phyloP scores from a whole-genome alignment of 129 eudicot species.

The Artemisia annua region DNA sequence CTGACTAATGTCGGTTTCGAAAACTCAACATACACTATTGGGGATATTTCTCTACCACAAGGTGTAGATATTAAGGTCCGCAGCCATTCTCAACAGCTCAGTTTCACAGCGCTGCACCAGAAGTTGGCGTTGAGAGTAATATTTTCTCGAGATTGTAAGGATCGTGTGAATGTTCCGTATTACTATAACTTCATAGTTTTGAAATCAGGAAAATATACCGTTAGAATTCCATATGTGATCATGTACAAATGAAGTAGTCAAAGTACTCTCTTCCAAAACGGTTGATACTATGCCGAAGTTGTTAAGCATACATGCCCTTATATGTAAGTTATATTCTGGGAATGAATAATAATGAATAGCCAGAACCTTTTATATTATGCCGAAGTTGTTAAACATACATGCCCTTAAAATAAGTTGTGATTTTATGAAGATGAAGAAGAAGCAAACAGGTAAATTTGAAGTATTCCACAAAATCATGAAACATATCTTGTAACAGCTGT shows the following conservation, averaged over 20 bases:
- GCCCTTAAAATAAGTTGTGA: no score
- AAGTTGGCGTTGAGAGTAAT: not conserved
- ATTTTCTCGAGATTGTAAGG: not conserved
- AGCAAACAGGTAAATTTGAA: no score
- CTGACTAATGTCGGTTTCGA: not conserved
- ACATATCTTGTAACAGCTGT: no score
- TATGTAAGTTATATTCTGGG: not conserved
- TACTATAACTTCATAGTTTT: not conserved
- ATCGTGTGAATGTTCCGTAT: not conserved
- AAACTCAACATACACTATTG: not conserved
- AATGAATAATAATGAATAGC: not conserved
- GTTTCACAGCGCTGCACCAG: not conserved
- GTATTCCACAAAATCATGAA: no score
- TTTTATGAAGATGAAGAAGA: no score
- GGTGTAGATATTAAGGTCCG: not conserved
- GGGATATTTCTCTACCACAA: not conserved
- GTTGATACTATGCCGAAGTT: not conserved
- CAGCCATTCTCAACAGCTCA: not conserved
- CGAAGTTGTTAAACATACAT: no score
- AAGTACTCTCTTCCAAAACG: not conserved
- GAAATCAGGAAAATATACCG: not conserved
- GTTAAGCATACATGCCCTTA: not conserved
- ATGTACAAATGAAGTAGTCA: not conserved
- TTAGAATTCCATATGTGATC: not conserved
- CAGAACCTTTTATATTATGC: no score